Evolutionary conservation across 2,329 filamentous ascomycete genomes (phyloP).

Genomic region (Hyphodiscus sp.): DNA sequence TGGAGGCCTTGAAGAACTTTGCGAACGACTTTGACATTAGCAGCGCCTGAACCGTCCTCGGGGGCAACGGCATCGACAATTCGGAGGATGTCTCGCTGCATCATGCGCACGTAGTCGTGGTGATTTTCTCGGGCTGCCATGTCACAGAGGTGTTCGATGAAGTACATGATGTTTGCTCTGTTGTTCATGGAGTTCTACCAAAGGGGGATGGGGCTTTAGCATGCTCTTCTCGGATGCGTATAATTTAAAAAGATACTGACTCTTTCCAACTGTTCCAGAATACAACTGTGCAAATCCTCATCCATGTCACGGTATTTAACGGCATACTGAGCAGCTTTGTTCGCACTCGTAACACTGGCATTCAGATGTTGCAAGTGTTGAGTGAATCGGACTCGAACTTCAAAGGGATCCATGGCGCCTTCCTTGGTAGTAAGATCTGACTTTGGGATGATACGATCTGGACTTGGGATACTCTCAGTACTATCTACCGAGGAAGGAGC

Average conservation of each 20-base stretch:
- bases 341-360: conserved; percentile 79
- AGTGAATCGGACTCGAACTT: conserved; percentile 97
- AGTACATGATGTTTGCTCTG: conserved; percentile 98
- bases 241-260: conserved; percentile 39
- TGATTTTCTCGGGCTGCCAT: conserved; percentile 54
- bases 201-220: background rate
- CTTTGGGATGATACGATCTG: conserved; percentile 3
- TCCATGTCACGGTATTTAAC: conserved; percentile 91
- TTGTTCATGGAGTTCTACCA: conserved; percentile 87
- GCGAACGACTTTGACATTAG: conserved; percentile 88
- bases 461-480: conserved; percentile 4
- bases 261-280: conserved; percentile 87
- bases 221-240: background rate
- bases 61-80: conserved; percentile 91
- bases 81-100: conserved; percentile 84
- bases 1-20: conserved; percentile 68
- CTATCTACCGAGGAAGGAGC: background rate
- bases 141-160: conserved; percentile 92
- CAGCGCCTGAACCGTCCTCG: conserved; percentile 77
- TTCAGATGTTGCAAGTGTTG: conserved; percentile 83
- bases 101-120: conserved; percentile 82
- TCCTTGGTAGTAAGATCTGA: background rate
- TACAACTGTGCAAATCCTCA: conserved; percentile 95
- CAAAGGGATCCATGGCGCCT: conserved; percentile 64
- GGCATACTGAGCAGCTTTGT: conserved; percentile 92